These are phyloP conservation scores for Aspergillus oerlinghausenensis DNA, from an alignment of 2,329 filamentous ascomycete species.

Conservation along the genomic window DNA sequence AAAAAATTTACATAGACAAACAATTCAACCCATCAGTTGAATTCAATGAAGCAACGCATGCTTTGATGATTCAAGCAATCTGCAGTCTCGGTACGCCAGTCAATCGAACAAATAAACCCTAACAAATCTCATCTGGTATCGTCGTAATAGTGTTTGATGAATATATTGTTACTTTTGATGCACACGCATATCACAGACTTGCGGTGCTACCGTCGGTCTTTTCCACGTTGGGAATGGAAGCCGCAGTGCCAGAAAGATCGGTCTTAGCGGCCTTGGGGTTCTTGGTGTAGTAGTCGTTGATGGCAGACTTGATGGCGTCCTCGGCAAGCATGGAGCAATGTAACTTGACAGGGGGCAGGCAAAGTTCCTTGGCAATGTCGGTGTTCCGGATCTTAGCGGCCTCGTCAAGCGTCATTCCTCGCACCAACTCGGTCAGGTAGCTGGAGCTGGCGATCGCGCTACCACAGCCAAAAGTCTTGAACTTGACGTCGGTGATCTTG, in stretches of 20 bases:
- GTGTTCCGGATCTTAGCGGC: slow-evolving; percentile 91
- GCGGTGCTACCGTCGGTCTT: slow-evolving; percentile 32
- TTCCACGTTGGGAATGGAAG: slow-evolving; percentile 58
- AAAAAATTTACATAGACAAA: slow-evolving; percentile 16
- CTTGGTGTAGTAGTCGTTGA: slow-evolving; percentile 87
- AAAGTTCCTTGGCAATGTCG: slow-evolving; percentile 95
- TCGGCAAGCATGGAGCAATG: slow-evolving; percentile 92
- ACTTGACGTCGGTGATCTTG: slow-evolving; percentile 90
- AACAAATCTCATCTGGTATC: slow-evolving; percentile 8
- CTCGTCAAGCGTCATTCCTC: slow-evolving; percentile 94
- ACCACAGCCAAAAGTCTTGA: slow-evolving; percentile 96
- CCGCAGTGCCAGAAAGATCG: slow-evolving; percentile 69
- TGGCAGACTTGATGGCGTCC: slow-evolving; percentile 88
- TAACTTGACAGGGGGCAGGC: slow-evolving; percentile 83
- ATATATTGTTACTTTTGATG: background rate
- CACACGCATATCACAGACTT: slow-evolving; percentile 14
- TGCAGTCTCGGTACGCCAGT: background rate
- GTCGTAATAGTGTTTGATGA: slow-evolving; percentile 4
- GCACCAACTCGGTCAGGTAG: slow-evolving; percentile 90
- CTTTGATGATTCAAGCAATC: slow-evolving; percentile 13
- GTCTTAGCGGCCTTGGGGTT: slow-evolving; percentile 72
- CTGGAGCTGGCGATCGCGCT: slow-evolving; percentile 91
- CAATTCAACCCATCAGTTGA: background rate
- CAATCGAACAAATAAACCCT: slow-evolving; percentile 3
- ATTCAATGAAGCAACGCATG: background rate